Percentiles rank a stretch among this genome's conserved stretches.
phyloP scores from a whole-genome alignment of 345 rosid species.

The Cardamine chenopodiifolia region DNA sequence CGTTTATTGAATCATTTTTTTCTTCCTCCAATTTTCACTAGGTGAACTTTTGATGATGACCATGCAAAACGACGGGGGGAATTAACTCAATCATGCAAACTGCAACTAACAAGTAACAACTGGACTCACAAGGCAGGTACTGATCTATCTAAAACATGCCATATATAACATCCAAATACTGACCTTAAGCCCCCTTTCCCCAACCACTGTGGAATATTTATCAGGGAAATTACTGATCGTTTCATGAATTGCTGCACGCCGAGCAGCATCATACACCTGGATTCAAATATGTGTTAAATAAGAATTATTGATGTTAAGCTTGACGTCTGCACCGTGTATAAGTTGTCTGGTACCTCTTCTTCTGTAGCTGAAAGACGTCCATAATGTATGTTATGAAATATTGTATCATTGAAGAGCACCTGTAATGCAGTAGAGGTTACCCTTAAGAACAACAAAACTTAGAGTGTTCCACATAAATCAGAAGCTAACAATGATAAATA shows the following conservation, averaged over 20 bases:
- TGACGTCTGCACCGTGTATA: not conserved
- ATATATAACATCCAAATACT: slow-evolving; percentile 38
- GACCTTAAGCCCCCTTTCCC: slow-evolving; percentile 99
- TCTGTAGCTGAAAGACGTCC: slow-evolving; percentile 90
- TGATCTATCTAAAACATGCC: slow-evolving; percentile 9
- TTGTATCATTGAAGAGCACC: slow-evolving; percentile 97
- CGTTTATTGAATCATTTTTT: not conserved
- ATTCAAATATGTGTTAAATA: slow-evolving; percentile 22
- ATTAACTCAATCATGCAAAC: slow-evolving; percentile 10
- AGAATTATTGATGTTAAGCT: not conserved
- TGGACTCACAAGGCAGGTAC: slow-evolving; percentile 12
- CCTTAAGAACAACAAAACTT: slow-evolving; percentile 27
- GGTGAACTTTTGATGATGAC: slow-evolving; percentile 2
- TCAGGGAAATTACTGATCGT: slow-evolving; percentile 89
- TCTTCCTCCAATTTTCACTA: not conserved
- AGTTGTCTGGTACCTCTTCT: slow-evolving; percentile 64
- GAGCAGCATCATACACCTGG: slow-evolving; percentile 97
- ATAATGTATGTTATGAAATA: slow-evolving; percentile 93
- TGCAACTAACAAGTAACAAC: slow-evolving; percentile 15
- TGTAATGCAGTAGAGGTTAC: slow-evolving; percentile 44
- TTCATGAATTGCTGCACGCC: slow-evolving; percentile 91
- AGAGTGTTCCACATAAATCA: not conserved
- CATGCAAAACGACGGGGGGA: not conserved
- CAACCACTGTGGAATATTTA: slow-evolving; percentile 88
- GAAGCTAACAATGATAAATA: slow-evolving; percentile 10